These are phyloP conservation scores for Kwoniella dendrophila DNA, from an alignment of 768 basidiomycete species.

Conservation along the genomic window DNA sequence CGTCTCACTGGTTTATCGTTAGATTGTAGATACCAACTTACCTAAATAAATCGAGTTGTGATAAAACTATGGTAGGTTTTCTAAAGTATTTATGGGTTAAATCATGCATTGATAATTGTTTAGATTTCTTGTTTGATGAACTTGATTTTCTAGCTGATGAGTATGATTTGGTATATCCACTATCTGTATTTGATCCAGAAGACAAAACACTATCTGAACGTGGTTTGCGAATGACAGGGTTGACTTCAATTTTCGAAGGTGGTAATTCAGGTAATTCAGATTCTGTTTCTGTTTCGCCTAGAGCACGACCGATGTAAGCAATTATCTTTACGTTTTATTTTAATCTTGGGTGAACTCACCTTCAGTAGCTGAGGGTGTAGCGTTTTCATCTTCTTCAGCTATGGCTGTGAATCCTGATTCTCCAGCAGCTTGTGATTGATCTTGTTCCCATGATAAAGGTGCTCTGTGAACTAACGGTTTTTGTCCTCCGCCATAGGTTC, in stretches of 20 bases:
- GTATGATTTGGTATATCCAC: constrained; percentile 16
- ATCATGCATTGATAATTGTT: constrained; percentile 74
- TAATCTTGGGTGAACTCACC: constrained; percentile 35
- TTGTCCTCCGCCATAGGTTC: constrained; percentile 81
- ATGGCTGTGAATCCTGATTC: constrained; percentile 17
- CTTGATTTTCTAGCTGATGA: background rate
- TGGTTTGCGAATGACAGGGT: constrained; percentile 23
- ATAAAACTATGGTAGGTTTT: constrained; percentile 77
- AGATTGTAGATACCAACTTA: too few relatives aligned
- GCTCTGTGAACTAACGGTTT: constrained; percentile 85
- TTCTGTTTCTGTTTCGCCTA: constrained; percentile 53
- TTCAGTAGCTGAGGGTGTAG: constrained; percentile 53
- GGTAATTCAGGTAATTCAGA: constrained; percentile 46
- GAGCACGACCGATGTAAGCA: background rate
- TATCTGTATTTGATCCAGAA: constrained; percentile 23
- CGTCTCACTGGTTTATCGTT: too few relatives aligned
- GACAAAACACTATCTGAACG: constrained; percentile 41
- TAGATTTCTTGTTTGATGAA: constrained; percentile 40
- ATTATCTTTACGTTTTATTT: background rate
- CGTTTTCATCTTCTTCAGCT: constrained; percentile 15
- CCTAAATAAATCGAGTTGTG: constrained; percentile 84
- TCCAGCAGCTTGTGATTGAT: constrained; percentile 11
- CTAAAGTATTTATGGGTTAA: constrained; percentile 86
- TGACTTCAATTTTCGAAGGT: background rate
- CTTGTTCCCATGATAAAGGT: constrained; percentile 58